Conservation (phyloP, 768 basidiomycete genomes). For the Tricholoma sp. region DNA sequence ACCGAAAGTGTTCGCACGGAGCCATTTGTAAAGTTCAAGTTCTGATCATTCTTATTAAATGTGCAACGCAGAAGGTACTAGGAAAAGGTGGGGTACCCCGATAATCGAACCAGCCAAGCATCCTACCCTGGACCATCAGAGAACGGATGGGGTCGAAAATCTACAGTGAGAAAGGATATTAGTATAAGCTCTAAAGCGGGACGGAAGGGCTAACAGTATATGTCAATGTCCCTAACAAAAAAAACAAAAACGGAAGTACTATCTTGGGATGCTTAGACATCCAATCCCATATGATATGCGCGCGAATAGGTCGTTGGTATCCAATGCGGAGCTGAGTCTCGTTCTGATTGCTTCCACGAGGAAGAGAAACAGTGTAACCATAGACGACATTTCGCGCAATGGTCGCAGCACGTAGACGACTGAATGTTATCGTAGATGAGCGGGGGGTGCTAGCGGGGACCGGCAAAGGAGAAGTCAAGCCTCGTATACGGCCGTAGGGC, state of each 20-base stretch:
- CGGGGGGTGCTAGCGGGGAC: constrained; percentile 65
- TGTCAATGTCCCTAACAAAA: constrained; percentile 84
- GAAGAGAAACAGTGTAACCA: constrained; percentile 38
- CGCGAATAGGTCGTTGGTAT: constrained; percentile 63
- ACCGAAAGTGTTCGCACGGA: constrained; percentile 57
- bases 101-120: constrained; percentile 82
- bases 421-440: constrained; percentile 59
- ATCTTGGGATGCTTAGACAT: constrained; percentile 83
- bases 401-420: constrained; percentile 60
- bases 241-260: constrained; percentile 73
- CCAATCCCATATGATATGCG: constrained; percentile 72
- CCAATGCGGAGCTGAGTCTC: constrained; percentile 44
- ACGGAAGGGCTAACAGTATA: constrained; percentile 59
- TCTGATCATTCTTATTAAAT: constrained; percentile 33
- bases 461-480: constrained; percentile 56
- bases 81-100: constrained; percentile 39
- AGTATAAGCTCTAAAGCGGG: not conserved
- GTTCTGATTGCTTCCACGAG: constrained; percentile 22
- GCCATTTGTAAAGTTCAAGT: constrained; percentile 72
- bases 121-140: constrained; percentile 75
- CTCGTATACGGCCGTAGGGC: constrained; percentile 79
- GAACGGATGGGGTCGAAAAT: constrained; percentile 91
- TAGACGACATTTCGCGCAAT: constrained; percentile 82
- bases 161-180: constrained; percentile 28
- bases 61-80: not conserved